phyloP scores from a whole-genome alignment of 495 filamentous ascomycete genomes.

The Pseudomonodictys pantanalensis region DNA sequence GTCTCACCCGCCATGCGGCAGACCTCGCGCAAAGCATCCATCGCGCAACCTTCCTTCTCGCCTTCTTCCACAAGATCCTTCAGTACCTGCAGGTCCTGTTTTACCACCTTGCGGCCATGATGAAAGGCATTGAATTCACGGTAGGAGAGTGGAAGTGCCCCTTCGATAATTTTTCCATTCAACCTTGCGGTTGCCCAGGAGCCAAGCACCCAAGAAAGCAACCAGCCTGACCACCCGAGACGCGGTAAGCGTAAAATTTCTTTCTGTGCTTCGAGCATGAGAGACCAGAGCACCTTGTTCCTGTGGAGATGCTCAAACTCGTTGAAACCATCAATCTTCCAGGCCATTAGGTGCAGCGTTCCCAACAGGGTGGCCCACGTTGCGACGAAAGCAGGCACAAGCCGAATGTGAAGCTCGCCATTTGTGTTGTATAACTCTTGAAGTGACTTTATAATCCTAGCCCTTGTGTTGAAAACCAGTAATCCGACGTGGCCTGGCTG shows the following conservation, averaged over 20 bases:
- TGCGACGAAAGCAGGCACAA: background rate
- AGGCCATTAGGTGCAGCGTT: background rate
- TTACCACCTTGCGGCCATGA: conserved; percentile 8
- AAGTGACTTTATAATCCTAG: background rate
- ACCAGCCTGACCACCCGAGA: conserved; percentile 3
- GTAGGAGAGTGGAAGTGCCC: background rate
- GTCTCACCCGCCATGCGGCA: background rate
- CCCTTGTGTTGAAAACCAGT: background rate
- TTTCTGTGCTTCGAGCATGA: background rate
- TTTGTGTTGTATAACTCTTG: background rate
- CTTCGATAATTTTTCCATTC: background rate
- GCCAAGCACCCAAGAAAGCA: conserved; percentile 2
- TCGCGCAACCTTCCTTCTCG: background rate
- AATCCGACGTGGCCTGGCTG: background rate
- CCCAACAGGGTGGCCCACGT: background rate
- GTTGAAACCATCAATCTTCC: background rate
- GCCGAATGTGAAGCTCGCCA: background rate
- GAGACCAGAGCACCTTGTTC: background rate
- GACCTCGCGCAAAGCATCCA: background rate
- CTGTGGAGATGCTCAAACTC: background rate
- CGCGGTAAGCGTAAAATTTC: background rate
- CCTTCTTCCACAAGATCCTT: background rate
- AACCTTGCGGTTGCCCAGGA: background rate
- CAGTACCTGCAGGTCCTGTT: background rate
- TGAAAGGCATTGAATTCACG: conserved; percentile 8